phyloP scores from a whole-genome alignment of 202 grass and related monocot genomes.

The Bolboschoenoplectus hybrid region DNA sequence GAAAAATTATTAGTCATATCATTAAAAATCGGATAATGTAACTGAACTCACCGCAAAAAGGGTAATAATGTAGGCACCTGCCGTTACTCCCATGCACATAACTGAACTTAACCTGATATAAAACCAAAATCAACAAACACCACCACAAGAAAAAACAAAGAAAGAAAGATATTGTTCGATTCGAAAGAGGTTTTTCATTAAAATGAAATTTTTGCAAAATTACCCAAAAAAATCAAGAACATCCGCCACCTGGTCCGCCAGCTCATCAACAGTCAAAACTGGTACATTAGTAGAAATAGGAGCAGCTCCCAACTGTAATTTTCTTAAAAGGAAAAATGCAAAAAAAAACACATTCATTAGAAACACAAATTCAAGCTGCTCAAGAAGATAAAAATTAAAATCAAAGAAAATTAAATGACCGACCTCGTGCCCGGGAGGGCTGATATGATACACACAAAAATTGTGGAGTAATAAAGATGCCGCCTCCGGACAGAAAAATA shows the following conservation, averaged over 20 bases:
- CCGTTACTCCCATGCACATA: slow-evolving; percentile 96
- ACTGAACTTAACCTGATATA: slow-evolving; percentile 83
- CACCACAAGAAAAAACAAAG: background rate
- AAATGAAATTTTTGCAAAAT: slow-evolving; percentile 15
- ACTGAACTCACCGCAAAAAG: slow-evolving; percentile 77
- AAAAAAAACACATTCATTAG: slow-evolving; percentile 36
- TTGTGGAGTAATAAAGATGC: slow-evolving; percentile 89
- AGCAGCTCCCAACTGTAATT: slow-evolving; percentile 89
- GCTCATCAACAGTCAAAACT: slow-evolving; percentile 77
- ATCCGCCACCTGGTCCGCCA: slow-evolving; percentile 90
- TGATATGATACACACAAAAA: slow-evolving; percentile 99
- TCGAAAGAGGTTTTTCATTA: background rate
- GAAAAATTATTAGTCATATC: background rate
- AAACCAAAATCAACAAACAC: slow-evolving; percentile 40
- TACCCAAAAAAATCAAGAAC: slow-evolving; percentile 99
- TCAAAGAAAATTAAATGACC: slow-evolving; percentile 42
- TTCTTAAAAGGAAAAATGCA: slow-evolving; percentile 48
- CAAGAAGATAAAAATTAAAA: background rate
- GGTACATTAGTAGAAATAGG: slow-evolving; percentile 66
- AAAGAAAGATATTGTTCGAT: too few species aligned
- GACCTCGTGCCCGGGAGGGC: slow-evolving; percentile 97
- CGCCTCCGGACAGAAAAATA: slow-evolving; percentile 92
- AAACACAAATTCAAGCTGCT: slow-evolving; percentile 35
- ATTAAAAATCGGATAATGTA: background rate
- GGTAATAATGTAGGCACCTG: slow-evolving; percentile 96